These are phyloP conservation scores for Cucumis cinereus DNA, from an alignment of 306 rosid species.

Conservation along the genomic window DNA sequence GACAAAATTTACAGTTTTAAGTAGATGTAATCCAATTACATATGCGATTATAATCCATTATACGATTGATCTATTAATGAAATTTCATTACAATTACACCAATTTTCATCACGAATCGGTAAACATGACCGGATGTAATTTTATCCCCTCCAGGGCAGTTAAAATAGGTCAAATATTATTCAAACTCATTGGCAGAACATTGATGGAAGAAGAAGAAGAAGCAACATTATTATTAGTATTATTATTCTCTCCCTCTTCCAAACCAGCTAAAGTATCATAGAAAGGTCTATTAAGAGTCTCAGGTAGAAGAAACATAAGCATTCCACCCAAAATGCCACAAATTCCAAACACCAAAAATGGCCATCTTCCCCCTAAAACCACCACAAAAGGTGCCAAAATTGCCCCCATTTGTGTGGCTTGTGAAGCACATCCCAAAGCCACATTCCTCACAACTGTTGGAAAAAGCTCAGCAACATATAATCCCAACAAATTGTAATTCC, in stretches of 20 bases:
- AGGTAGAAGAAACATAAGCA: slow-evolving; percentile 35
- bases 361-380: slow-evolving; percentile 33
- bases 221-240: not conserved
- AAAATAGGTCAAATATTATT: not conserved
- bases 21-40: too few relatives aligned
- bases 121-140: too few relatives aligned
- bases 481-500: slow-evolving; percentile 41
- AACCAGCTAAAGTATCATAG: slow-evolving; percentile 36
- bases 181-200: not conserved
- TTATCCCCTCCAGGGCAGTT: not conserved
- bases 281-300: slow-evolving; percentile 41
- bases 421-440: slow-evolving; percentile 31
- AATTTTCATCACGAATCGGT: too few relatives aligned
- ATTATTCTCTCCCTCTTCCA: slow-evolving; percentile 15
- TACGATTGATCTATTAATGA: too few relatives aligned
- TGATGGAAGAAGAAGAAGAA: not conserved
- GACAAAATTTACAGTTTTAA: too few relatives aligned
- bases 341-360: slow-evolving; percentile 32
- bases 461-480: slow-evolving; percentile 43
- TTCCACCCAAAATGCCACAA: slow-evolving; percentile 36
- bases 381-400: slow-evolving; percentile 42
- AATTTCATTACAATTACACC: too few relatives aligned
- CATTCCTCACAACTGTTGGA: slow-evolving; percentile 53
- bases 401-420: slow-evolving; percentile 54
- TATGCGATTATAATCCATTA: too few relatives aligned